phyloP scores from a whole-genome alignment of 1,139 yeast species.

The Magnusiomyces paraingens region DNA sequence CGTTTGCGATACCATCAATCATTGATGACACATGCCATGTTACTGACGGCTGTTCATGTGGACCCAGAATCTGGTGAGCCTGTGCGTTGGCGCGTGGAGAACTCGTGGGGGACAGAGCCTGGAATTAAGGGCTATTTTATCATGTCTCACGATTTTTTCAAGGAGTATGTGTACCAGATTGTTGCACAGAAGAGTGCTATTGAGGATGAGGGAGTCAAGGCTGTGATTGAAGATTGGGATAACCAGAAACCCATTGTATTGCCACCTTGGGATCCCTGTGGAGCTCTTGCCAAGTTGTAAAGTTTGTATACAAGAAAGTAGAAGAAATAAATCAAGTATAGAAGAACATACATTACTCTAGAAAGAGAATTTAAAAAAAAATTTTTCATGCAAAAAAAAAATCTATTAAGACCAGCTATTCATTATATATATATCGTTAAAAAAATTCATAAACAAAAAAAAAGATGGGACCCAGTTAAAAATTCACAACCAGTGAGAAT shows the following conservation, averaged over 20 bases:
- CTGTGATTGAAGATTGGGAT: constrained; percentile 26
- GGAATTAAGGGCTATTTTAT: constrained; percentile 72
- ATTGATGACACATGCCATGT: constrained; percentile 85
- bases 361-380: too few relatives aligned
- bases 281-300: constrained; percentile 52
- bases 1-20: constrained; percentile 52
- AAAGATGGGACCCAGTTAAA: not conserved
- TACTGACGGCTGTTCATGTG: constrained; percentile 63
- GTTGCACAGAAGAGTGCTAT: constrained; percentile 45
- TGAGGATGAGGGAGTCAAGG: constrained; percentile 37
- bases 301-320: not conserved
- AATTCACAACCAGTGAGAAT: not conserved
- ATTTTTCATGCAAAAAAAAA: not conserved
- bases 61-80: constrained; percentile 48
- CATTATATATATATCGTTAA: not conserved
- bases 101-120: constrained; percentile 73
- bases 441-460: constrained; percentile 1
- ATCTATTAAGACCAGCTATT: not conserved
- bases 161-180: constrained; percentile 76
- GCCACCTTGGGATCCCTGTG: constrained; percentile 86
- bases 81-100: constrained; percentile 73
- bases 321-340: too few relatives aligned
- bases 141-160: constrained; percentile 79
- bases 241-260: constrained; percentile 48
- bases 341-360: too few relatives aligned